Evolutionary conservation across 2,329 filamentous ascomycete species (phyloP).

Genomic region (Juglanconis oblonga): DNA sequence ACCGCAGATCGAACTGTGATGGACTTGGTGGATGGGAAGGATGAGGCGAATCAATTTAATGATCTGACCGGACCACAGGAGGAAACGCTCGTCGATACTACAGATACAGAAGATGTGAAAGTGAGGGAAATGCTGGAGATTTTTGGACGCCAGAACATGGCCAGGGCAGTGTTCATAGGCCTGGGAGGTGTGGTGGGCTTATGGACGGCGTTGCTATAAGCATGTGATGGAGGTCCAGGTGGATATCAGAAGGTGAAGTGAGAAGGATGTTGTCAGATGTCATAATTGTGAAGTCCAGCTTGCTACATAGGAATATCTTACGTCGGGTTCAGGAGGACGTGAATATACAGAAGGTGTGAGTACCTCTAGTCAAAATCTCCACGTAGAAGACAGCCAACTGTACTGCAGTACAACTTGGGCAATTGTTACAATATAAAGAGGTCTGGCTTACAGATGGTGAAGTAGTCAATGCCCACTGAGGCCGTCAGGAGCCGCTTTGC

Average conservation of each 20-base stretch:
- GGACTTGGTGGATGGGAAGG: conserved; percentile 1
- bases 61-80: conserved; percentile 13
- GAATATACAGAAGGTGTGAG: too few species aligned
- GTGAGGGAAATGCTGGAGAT: conserved; percentile 3
- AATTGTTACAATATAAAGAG: too few species aligned
- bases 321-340: too few species aligned
- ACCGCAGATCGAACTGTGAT: not conserved
- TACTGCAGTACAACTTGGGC: too few species aligned
- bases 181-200: conserved; percentile 6
- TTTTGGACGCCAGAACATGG: conserved; percentile 8
- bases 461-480: too few species aligned
- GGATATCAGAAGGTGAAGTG: not conserved
- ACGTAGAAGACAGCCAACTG: too few species aligned
- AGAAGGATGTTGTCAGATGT: too few species aligned
- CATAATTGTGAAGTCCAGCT: too few species aligned
- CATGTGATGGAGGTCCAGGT: not conserved
- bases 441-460: too few species aligned
- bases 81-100: not conserved
- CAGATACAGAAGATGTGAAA: not conserved
- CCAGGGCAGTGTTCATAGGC: conserved; percentile 5
- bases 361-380: too few species aligned
- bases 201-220: not conserved
- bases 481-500: too few species aligned
- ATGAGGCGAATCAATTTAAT: not conserved
- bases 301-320: too few species aligned